Evolutionary conservation across 345 rosid species (phyloP), one percentile per base, ranked within the genome.

Genomic region (Populus alba): DNA sequence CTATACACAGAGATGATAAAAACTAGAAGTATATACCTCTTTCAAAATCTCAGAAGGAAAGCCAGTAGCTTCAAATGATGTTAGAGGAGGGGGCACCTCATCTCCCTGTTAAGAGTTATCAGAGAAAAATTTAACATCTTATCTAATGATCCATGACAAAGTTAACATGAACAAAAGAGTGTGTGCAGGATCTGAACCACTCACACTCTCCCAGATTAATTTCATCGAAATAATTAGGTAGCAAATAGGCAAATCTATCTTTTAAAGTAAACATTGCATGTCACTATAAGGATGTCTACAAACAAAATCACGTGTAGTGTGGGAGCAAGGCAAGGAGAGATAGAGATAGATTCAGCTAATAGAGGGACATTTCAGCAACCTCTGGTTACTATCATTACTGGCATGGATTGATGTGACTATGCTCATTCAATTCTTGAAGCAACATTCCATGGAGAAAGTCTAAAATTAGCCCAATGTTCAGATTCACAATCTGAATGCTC

Each of bases 21-120:
- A 57, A 71, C 38, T 47, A 57, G 41, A 86, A 80, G 15, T 45
- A 13, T 80, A 62, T 90, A 96, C 98, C 98, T 96, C 99, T 61
- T 95, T 90, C 73, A 96, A 89, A 82, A 96, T 86, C 91, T 96
- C 98, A 37, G 94, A 75, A 77, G 99, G 98, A 75, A 96, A 94
- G 29, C 95, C 94, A 73, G 94, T 86, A 67, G 86, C 80, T 76
- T 92, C 97, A 86, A 96, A 96, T 35, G 97, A 89, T 69, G 76
- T 84, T 27, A 96, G 83, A 45, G 99, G 97, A 7, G 81, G 87
- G 57, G 97, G 98, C 65, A 96, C 91, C 59, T 87, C 91, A 81
- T 87, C 88, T 79, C 97, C 99, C 99, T 96, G 59, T 53, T 20
- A 73, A 63, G 23, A 81, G 67, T 23, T 23, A 18, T 43, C 62